Evolutionary conservation across 106 monocot species (phyloP).

Genomic region (Acanthochlamys bracteata): DNA sequence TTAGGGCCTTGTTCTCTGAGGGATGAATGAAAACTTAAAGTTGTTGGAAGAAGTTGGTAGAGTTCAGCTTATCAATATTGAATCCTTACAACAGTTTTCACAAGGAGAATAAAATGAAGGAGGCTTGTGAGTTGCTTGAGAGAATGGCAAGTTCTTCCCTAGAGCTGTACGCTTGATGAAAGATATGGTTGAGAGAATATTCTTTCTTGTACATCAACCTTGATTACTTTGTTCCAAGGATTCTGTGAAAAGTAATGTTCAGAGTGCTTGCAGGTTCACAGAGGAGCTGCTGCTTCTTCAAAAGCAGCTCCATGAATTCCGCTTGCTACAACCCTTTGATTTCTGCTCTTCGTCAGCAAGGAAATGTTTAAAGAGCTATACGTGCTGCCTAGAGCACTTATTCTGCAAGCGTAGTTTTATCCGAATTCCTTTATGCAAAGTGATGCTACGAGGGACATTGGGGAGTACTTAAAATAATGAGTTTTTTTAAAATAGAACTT

Average conservation of each 20-base stretch:
- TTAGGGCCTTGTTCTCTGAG: conserved; percentile 42
- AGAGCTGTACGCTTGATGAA: conserved; percentile 54
- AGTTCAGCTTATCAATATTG: conserved; percentile 20
- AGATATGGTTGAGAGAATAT: conserved; percentile 42
- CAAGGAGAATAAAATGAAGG: conserved; percentile 34
- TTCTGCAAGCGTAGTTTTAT: conserved; percentile 10
- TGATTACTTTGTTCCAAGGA: conserved; percentile 41
- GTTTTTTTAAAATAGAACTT: no score
- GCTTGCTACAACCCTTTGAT: conserved; percentile 44
- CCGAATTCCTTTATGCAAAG: conserved; percentile 29
- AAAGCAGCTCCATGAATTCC: conserved; percentile 29
- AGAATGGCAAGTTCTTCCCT: conserved; percentile 45
- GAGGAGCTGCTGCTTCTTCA: conserved; percentile 63
- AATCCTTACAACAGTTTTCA: conserved; percentile 65
- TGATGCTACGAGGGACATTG: no score
- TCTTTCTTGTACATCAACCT: conserved; percentile 35
- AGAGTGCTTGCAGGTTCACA: conserved; percentile 34
- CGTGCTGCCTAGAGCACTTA: conserved; percentile 38
- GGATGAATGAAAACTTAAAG: conserved; percentile 39
- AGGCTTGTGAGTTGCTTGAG: conserved; percentile 43
- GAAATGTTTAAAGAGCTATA: conserved; percentile 31
- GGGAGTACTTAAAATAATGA: no score
- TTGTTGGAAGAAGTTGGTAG: conserved; percentile 49
- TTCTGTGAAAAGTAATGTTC: conserved; percentile 40
- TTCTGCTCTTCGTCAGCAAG: conserved; percentile 19